Evolutionary conservation across 2,329 filamentous ascomycete species (phyloP), one percentile per base, ranked within the genome.

Genomic region (Colletotrichum sp.): DNA sequence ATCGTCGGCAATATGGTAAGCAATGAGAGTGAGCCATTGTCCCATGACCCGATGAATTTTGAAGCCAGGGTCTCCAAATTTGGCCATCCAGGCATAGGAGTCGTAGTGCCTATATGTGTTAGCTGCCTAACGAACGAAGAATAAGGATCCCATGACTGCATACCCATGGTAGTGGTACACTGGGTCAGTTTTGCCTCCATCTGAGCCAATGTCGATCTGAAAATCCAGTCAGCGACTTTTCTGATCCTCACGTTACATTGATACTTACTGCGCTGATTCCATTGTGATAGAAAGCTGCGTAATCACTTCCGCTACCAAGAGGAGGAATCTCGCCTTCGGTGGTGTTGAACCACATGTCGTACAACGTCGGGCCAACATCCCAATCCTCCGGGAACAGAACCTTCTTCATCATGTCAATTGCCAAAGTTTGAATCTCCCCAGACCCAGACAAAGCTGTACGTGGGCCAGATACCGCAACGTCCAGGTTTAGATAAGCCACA

Each of bases 11-110:
- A 76, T 72, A 7, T 76, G 73, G 18, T 68, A 76, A 8, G 70
- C 73, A n/a, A 76, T 57, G 16, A 76, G 32, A n/a, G 69, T 32
- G 39, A 76, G 63, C 69, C 69, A 72, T 10, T 89, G 87, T 8
- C 87, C 88, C 78, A 90, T 88, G 4, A 86, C 87, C 9, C 85
- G 84, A 78, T 90, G 89, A 2, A 86, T 85, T 62, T 84, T 80
- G 79, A 89, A 90, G 4, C 86, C 88, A 0, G 88, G 88, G 78
- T 90, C 89, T 7, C 88, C 89, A 72, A 86, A 90, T 0, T 83
- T 87, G 0, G 81, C 78, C 88, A 90, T 90, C 89, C 89, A 90
- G 74, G 87, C 85, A 76, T 88, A 89, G 0, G 36, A 76, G 28
- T 76, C 73, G 6, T 76, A 76, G 26, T 76, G 69, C 21, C 73